Base-by-base conservation (phyloP, 768 basidiomycete genomes). In the Mycena rosella region DNA sequence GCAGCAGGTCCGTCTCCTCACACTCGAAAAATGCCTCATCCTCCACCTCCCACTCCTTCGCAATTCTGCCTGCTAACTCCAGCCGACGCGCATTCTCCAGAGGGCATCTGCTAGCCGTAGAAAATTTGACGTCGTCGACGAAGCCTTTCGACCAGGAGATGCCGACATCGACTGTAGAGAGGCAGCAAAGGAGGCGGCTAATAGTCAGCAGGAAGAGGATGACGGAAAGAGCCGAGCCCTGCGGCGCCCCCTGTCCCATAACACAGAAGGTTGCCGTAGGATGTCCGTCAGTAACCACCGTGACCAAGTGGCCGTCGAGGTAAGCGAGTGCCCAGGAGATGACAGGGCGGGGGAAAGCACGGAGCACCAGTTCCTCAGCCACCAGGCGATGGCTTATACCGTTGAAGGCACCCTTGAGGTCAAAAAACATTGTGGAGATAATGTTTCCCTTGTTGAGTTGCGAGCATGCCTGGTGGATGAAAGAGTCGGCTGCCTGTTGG, bases 321-420 rank as follows among this genome's bases (percentile, higher is more conserved):
- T 47, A 59, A 5, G 44, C 18, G 1, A 59, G 29, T 0, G 47
- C 57, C 57, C 57, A 59, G 8, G 30, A 2, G 27, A 59, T 59
- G 10, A 15, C 6, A 10, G 1, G 13, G 26, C 42, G 40, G 9
- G 56, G 11, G 20, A 45, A 58, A 1, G 42, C 42, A 5, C 15
- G 15, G 14, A 7, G 20, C 18, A 42, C 56, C 22, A 56, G 22
- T 20, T 40, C 38, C 22, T 27, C 22, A 2, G 26, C 40, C 5
- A 56, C 40, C 1, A 58, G 27, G 5, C 15, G 40, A 17, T 58
- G 56, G 18, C 17, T 18, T 2, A 58, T 27, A 6, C 54, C 42
- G 40, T 58, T 58, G 27, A 58, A 58, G 2, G 42, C 44, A 8
- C 56, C 56, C 42, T 58, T 58, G 15, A 58, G 56, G n/a, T 58